A percentile compares a stretch with the other conserved stretches of the same genome.
Evolutionary conservation across 2,329 filamentous ascomycete species (phyloP).

Genomic region (Cladosporium phlei): DNA sequence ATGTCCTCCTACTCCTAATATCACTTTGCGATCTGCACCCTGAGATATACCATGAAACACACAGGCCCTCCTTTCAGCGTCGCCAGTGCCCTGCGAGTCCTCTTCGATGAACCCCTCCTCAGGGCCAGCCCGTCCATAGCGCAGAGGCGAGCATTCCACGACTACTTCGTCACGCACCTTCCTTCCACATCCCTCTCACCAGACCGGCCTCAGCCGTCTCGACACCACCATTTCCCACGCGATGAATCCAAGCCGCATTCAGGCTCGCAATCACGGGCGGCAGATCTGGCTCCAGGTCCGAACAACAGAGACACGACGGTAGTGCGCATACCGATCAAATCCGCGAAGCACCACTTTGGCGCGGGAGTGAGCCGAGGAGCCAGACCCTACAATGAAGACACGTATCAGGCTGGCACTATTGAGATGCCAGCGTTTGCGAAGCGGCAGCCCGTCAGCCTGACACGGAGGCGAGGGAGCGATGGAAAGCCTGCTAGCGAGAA

Average conservation of each 20-base stretch:
- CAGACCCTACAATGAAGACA: slow-evolving; percentile 86
- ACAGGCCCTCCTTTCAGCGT: slow-evolving; percentile 27
- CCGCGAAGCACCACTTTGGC: slow-evolving; percentile 94
- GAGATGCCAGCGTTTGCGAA: slow-evolving; percentile 90
- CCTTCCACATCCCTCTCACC: slow-evolving; percentile 90
- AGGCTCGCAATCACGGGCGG: slow-evolving; percentile 23
- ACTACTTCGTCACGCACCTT: slow-evolving; percentile 95
- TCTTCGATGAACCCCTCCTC: slow-evolving; percentile 22
- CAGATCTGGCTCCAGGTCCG: slow-evolving; percentile 35
- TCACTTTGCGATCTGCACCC: not conserved
- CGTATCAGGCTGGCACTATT: slow-evolving; percentile 89
- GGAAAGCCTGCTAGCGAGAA: slow-evolving; percentile 14
- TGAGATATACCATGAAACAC: slow-evolving; percentile 23
- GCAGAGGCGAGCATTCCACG: slow-evolving; percentile 61
- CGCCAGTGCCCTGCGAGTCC: slow-evolving; percentile 24
- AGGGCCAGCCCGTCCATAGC: slow-evolving; percentile 8
- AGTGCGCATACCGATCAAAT: slow-evolving; percentile 86
- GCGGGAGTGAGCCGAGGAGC: slow-evolving; percentile 73
- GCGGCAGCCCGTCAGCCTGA: slow-evolving; percentile 64
- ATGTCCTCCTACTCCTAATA: not conserved
- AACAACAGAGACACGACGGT: slow-evolving; percentile 75
- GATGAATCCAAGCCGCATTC: slow-evolving; percentile 77
- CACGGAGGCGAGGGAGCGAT: slow-evolving; percentile 26
- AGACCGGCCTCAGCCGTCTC: slow-evolving; percentile 53
- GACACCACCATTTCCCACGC: slow-evolving; percentile 81